A percentile compares a stretch with the other conserved stretches of the same genome.
Evolutionary conservation across 202 grass and related monocot genomes (phyloP).

Genomic region (Panicum hallii): DNA sequence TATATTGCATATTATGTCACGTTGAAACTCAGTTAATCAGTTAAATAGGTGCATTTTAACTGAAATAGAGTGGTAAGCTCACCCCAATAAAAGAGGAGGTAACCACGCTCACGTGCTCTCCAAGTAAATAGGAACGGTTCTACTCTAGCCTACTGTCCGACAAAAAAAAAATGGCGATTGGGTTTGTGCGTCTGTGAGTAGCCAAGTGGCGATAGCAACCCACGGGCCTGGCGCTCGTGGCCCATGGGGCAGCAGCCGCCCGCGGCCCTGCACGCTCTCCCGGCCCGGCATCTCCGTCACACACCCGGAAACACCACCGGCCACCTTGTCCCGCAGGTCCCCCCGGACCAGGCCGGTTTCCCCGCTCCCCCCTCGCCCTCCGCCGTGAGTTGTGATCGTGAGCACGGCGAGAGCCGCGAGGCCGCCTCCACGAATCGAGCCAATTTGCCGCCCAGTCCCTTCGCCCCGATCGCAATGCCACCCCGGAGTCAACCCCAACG

Average conservation of each 20-base stretch:
- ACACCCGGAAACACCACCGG: not conserved
- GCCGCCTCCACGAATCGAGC: constrained; percentile 26
- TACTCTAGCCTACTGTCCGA: too few species aligned
- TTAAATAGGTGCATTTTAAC: too few species aligned
- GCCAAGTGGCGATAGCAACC: too few species aligned
- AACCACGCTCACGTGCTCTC: too few species aligned
- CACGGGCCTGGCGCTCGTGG: not conserved
- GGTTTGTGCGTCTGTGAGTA: not conserved
- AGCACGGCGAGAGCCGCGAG: not conserved
- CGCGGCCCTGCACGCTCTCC: not conserved
- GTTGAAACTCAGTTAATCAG: too few species aligned
- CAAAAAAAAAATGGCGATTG: too few species aligned
- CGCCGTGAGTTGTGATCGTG: constrained; percentile 15
- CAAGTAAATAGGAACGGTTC: too few species aligned
- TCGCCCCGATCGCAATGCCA: constrained; percentile 47
- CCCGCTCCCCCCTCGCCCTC: not conserved
- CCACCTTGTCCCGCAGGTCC: not conserved
- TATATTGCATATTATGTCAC: too few species aligned
- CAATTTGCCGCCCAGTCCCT: constrained; percentile 12
- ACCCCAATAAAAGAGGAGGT: too few species aligned
- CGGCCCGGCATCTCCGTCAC: not conserved
- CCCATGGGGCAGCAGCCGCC: not conserved
- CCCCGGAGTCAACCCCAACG: constrained; percentile 33
- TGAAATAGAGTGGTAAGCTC: too few species aligned
- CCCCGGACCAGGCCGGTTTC: not conserved